phyloP scores from a whole-genome alignment of 108 stramenopile genomes.

The Skeletonema costatum region DNA sequence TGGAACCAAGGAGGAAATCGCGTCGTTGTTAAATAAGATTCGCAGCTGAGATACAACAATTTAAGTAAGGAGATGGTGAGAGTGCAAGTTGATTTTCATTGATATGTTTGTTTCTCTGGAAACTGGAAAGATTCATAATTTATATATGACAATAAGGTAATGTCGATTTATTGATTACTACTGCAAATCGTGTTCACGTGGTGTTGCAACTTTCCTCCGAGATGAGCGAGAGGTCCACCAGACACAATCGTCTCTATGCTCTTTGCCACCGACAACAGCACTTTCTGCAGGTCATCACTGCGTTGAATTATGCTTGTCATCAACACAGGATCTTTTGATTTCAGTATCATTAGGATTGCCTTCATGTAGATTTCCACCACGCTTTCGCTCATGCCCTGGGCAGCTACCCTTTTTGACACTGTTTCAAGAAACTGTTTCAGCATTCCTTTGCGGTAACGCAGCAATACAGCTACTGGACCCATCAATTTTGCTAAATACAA shows the following conservation, averaged over 20 bases:
- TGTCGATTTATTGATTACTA: background rate
- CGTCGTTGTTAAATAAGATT: constrained; percentile 29
- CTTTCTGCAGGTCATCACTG: constrained; percentile 8
- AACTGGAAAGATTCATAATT: background rate
- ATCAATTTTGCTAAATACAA: constrained; percentile 19
- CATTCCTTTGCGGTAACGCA: constrained; percentile 33
- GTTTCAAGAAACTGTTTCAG: constrained; percentile 17
- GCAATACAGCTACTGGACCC: constrained; percentile 28
- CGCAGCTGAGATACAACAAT: constrained; percentile 2
- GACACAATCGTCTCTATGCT: constrained; percentile 20
- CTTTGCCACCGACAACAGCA: constrained; percentile 8
- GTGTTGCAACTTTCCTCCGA: constrained; percentile 32
- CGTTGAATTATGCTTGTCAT: constrained; percentile 17
- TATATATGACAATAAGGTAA: background rate
- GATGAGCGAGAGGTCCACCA: constrained; percentile 18
- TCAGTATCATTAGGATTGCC: constrained; percentile 21
- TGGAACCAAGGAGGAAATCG: constrained; percentile 20
- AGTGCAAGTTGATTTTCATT: background rate
- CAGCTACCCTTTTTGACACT: constrained; percentile 11
- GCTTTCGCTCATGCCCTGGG: background rate
- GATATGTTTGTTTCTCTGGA: background rate
- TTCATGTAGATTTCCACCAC: constrained; percentile 25
- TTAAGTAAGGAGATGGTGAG: background rate
- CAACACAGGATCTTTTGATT: constrained; percentile 31
- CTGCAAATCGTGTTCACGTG: constrained; percentile 16